phyloP scores from a whole-genome alignment of 768 basidiomycete species.

The Gyrodon lividus region DNA sequence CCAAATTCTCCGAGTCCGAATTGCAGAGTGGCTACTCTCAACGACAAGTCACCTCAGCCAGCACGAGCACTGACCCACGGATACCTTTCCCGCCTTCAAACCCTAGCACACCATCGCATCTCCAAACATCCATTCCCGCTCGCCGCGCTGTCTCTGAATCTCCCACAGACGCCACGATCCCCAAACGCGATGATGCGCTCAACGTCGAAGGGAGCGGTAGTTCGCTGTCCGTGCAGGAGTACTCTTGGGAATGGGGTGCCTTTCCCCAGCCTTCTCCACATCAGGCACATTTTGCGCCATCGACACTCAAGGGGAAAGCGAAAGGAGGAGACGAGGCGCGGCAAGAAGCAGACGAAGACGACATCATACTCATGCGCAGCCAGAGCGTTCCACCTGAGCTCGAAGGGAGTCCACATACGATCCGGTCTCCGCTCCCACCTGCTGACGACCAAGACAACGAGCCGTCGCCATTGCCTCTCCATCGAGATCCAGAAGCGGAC shows the following conservation, averaged over 20 bases:
- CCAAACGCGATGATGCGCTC: conserved; percentile 7
- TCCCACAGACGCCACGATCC: conserved; percentile 45
- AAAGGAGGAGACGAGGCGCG: conserved; percentile 7
- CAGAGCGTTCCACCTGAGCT: conserved; percentile 57
- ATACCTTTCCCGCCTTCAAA: conserved; percentile 23
- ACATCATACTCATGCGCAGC: conserved; percentile 42
- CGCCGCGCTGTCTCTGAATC: conserved; percentile 63
- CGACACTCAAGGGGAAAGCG: conserved; percentile 14
- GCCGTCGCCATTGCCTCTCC: not conserved
- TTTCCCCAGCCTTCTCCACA: conserved; percentile 81
- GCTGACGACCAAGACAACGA: conserved; percentile 25
- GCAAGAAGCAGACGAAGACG: conserved; percentile 17
- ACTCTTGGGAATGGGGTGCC: conserved; percentile 93
- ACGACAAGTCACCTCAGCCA: conserved; percentile 8
- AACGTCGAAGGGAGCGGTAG: conserved; percentile 3
- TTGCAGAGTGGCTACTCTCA: conserved; percentile 21
- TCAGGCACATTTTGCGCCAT: conserved; percentile 43
- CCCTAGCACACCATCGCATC: conserved; percentile 18
- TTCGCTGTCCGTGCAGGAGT: conserved; percentile 51
- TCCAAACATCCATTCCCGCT: conserved; percentile 34
- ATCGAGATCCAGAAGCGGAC: conserved; percentile 5
- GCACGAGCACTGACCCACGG: conserved; percentile 5
- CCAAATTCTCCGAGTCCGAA: not conserved
- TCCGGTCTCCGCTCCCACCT: conserved; percentile 18
- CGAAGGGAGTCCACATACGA: conserved; percentile 41